Conservation (phyloP, 345 rosid species). For the Cochlearia excelsa region DNA sequence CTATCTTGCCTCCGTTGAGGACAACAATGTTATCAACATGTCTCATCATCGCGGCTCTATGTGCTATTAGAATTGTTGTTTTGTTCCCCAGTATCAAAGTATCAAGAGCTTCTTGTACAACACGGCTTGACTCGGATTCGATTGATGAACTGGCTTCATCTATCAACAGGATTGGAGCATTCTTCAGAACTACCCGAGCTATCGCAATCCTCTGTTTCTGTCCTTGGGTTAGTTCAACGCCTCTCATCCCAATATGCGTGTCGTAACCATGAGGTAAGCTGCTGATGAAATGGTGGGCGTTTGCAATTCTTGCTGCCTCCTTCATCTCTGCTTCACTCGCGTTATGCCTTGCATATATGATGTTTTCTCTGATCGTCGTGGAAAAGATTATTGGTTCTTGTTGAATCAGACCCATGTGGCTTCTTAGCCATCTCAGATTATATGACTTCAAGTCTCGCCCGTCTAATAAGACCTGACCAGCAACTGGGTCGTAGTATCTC, state of each 20-base stretch:
- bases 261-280: slow-evolving; percentile 97
- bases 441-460: slow-evolving; percentile 87
- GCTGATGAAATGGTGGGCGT: slow-evolving; percentile 98
- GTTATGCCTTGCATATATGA: slow-evolving; percentile 94
- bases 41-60: slow-evolving; percentile 98
- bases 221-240: slow-evolving; percentile 95
- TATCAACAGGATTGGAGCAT: slow-evolving; percentile 83
- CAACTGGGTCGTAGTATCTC: slow-evolving; percentile 96
- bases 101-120: slow-evolving; percentile 98
- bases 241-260: slow-evolving; percentile 98
- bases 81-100: slow-evolving; percentile 97
- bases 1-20: slow-evolving; percentile 93
- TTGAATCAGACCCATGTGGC: slow-evolving; percentile 90
- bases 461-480: slow-evolving; percentile 92
- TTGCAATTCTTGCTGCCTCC: slow-evolving; percentile 99
- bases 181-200: slow-evolving; percentile 91
- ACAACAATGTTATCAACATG: slow-evolving; percentile 98
- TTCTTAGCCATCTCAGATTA: slow-evolving; percentile 94
- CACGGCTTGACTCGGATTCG: slow-evolving; percentile 97
- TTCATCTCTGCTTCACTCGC: slow-evolving; percentile 97
- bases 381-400: slow-evolving; percentile 98
- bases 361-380: slow-evolving; percentile 91
- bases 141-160: slow-evolving; percentile 98
- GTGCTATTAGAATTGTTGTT: slow-evolving; percentile 96
- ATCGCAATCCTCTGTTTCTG: slow-evolving; percentile 98